phyloP scores from a whole-genome alignment of 129 eudicot genomes.

The Flaveria sonorensis region DNA sequence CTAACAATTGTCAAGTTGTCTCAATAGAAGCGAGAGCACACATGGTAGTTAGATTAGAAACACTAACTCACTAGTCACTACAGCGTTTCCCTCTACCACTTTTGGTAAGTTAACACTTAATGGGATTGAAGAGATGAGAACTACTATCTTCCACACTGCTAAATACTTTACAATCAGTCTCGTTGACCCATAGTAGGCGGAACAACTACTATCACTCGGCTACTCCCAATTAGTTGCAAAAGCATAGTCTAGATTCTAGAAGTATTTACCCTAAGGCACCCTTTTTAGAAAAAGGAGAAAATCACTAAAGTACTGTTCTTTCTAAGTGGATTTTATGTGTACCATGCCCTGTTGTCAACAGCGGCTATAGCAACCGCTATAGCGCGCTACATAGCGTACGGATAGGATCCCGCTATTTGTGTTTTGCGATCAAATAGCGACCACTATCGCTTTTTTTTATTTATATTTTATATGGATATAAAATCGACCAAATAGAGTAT shows the following conservation, averaged over 20 bases:
- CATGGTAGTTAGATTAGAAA: neutral
- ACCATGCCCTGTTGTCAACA: too few species aligned
- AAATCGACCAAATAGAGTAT: too few species aligned
- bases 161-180: neutral
- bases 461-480: too few species aligned
- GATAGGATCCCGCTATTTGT: too few species aligned
- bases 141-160: neutral
- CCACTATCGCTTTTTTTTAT: too few species aligned
- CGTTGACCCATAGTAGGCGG: neutral
- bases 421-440: too few species aligned
- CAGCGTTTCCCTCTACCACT: neutral
- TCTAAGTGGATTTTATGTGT: neutral
- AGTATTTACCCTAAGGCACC: neutral
- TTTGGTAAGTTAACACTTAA: neutral
- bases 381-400: too few species aligned
- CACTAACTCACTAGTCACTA: neutral
- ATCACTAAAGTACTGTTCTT: neutral
- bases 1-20: neutral
- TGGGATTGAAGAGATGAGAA: neutral
- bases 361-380: too few species aligned
- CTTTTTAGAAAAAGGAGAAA: neutral
- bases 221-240: constrained; percentile 10
- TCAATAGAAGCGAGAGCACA: neutral
- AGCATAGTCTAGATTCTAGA: constrained; percentile 14
- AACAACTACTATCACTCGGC: neutral